Evolutionary conservation across 2,329 filamentous ascomycete genomes (phyloP), one percentile per base, ranked within the genome.

Genomic region (Diaporthe longicolla): DNA sequence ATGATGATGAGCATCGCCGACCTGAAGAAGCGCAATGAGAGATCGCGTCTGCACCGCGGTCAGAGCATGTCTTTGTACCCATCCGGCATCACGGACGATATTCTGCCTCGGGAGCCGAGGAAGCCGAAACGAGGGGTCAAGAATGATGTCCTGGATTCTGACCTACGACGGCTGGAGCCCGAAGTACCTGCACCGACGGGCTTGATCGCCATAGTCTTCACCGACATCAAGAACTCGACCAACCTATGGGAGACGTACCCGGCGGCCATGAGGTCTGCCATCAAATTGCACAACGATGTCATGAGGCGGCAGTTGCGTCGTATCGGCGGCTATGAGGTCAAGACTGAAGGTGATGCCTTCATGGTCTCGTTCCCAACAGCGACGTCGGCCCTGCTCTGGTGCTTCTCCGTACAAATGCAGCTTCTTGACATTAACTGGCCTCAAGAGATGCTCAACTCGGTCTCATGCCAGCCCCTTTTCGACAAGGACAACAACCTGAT

Each of bases 311-410:
- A 98, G 81, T 87, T 99, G 78, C 92, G 97, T 68, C 93, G 95
- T 76, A 97, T 98, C 78, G 97, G 97, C 80, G 97, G 97, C 1
- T 99, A 98, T 81, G 97, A 99, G 84, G 97, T 99, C 83, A 99
- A 99, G 88, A 99, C 97, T 24, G 97, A 99, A 94, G 97, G 97
- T 78, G 97, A 99, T 84, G 97, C 97, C 11, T 99, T 99, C 80
- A 98, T 99, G 95, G 97, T 99, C 43, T 97, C 96, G 13, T 99
- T 99, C 83, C 94, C 95, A 1, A 98, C 97, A 0, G 95, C 97
- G 3, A 98, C 97, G 1, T 97, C 95, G 11, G 97, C 97, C 7
- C 85, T 99, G 65, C 88, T 99, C 10, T 99, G 97, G 97, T 97
- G 93, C 79, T 99, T 99, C 84, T 94, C 95, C 29, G 95, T 98